These are phyloP conservation scores for Jackrogersella multiformis DNA, from an alignment of 495 filamentous ascomycete genomes.

Conservation along the genomic window DNA sequence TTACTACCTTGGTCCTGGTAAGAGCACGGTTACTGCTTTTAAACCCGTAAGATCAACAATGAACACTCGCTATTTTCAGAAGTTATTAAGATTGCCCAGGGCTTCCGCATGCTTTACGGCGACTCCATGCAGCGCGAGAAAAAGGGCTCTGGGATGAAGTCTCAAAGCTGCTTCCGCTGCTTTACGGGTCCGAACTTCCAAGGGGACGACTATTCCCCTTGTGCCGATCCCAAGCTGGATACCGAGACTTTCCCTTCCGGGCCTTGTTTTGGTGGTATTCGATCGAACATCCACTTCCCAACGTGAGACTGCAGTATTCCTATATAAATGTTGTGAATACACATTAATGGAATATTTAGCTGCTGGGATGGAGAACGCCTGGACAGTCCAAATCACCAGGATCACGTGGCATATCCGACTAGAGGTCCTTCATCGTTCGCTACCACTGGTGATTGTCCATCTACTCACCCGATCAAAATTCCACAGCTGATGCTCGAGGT, in stretches of 20 bases:
- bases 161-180: conserved; percentile 57
- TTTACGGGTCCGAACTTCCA: conserved; percentile 52
- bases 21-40: conserved; percentile 55
- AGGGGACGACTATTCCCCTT: conserved; percentile 50
- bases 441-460: conserved; percentile 51
- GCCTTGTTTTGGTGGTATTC: conserved; percentile 52
- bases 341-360: conserved; percentile 23
- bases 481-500: conserved; percentile 56
- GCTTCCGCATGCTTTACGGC: conserved; percentile 51
- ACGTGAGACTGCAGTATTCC: conserved; percentile 41
- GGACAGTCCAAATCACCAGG: conserved; percentile 52
- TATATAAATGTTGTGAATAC: conserved; percentile 3
- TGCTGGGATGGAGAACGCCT: conserved; percentile 53
- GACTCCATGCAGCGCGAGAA: conserved; percentile 45
- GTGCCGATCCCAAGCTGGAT: conserved; percentile 45
- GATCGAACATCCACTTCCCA: conserved; percentile 56
- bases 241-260: conserved; percentile 47
- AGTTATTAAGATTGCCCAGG: conserved; percentile 24
- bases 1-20: conserved; percentile 56
- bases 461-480: conserved; percentile 54
- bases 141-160: conserved; percentile 41
- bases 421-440: conserved; percentile 48
- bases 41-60: conserved; percentile 45
- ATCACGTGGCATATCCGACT: conserved; percentile 53
- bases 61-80: not conserved